phyloP scores from a whole-genome alignment of 2,329 filamentous ascomycete species.

The Aspergillus vadensis region DNA sequence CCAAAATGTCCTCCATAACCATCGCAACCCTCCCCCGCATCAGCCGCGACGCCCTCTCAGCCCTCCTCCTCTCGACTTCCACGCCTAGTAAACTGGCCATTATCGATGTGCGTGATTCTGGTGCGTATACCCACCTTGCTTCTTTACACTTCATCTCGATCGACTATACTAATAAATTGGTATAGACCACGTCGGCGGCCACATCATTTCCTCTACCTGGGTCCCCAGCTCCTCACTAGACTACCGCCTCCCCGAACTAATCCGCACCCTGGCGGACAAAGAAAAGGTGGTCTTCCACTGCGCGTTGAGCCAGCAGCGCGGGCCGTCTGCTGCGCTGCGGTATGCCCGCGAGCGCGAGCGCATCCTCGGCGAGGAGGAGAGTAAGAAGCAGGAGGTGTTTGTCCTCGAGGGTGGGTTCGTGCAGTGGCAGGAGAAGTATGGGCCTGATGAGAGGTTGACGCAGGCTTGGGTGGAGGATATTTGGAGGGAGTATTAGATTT shows the following conservation, averaged over 20 bases:
- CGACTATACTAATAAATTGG: not conserved
- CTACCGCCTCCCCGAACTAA: slow-evolving; percentile 75
- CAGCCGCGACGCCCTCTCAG: slow-evolving; percentile 67
- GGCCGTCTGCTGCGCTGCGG: slow-evolving; percentile 77
- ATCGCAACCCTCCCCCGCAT: slow-evolving; percentile 68
- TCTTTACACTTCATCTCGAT: not conserved
- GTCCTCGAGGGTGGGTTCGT: slow-evolving; percentile 83
- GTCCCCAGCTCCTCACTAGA: slow-evolving; percentile 74
- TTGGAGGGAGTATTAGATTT: slow-evolving; percentile 62
- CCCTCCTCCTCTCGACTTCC: slow-evolving; percentile 59
- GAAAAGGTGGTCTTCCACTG: slow-evolving; percentile 93
- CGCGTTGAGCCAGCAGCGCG: slow-evolving; percentile 84
- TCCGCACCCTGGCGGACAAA: slow-evolving; percentile 73
- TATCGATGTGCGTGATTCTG: slow-evolving; percentile 85
- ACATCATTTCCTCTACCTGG: slow-evolving; percentile 77
- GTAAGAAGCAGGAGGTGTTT: slow-evolving; percentile 68
- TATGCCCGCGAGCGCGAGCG: slow-evolving; percentile 69
- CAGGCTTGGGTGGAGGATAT: slow-evolving; percentile 82
- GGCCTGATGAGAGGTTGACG: slow-evolving; percentile 75
- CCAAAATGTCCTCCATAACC: slow-evolving; percentile 55
- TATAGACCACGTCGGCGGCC: slow-evolving; percentile 83
- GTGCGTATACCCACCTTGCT: slow-evolving; percentile 45
- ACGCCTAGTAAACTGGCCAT: slow-evolving; percentile 62
- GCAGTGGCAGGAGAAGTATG: slow-evolving; percentile 82
- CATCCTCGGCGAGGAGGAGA: slow-evolving; percentile 46